Base-by-base conservation (phyloP, 768 basidiomycete species). In the Suillus weaverae region DNA sequence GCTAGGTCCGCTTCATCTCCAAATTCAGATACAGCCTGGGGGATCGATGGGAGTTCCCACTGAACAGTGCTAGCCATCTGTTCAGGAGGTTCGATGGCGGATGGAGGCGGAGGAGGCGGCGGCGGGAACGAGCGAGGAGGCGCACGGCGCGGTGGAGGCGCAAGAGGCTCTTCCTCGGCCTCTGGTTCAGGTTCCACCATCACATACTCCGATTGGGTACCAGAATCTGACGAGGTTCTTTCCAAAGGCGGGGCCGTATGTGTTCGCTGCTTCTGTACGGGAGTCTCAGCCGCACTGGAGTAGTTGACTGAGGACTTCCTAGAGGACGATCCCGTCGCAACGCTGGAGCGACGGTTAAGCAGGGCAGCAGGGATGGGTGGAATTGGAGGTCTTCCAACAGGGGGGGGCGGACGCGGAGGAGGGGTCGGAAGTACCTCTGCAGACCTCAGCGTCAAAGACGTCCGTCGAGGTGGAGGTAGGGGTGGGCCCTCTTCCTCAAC, bases 31-130 rank as follows among this genome's bases (percentile, higher is more conserved):
- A 78, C 73, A 2, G 83, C 80, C 22, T 80, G 84, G 1, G 86
- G 84, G 57, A 90, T 86, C 8, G 82, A 80, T 1, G 90, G 85
- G 6, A 89, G 74, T 66, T 90, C 90, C 89, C 88, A 90, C 68
- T 86, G 87, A 30, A 77, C 78, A 41, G 81, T 81, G 51, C 76
- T 80, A 61, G 80, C 79, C 36, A 72, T 70, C 44, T 73, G 69
- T 43, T 79, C 76, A 4, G 78, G 66, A 3, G 77, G 70, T 30
- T 72, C 75, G 6, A 75, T 67, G 61, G 72, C 67, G 10, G 73
- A 73, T 2, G 85, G 81, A 18, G 82, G 79, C 0, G 78, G 80
- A 13, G 82, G 73, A 0, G 76, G 73, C 6, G 80, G 81, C 16
- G 80, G 64, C 11, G 69, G 69, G 65, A 68, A 61, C 10, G 65